Base-by-base conservation (phyloP, 2,329 filamentous ascomycete species). In the Neofusicoccum kwambonambiense region DNA sequence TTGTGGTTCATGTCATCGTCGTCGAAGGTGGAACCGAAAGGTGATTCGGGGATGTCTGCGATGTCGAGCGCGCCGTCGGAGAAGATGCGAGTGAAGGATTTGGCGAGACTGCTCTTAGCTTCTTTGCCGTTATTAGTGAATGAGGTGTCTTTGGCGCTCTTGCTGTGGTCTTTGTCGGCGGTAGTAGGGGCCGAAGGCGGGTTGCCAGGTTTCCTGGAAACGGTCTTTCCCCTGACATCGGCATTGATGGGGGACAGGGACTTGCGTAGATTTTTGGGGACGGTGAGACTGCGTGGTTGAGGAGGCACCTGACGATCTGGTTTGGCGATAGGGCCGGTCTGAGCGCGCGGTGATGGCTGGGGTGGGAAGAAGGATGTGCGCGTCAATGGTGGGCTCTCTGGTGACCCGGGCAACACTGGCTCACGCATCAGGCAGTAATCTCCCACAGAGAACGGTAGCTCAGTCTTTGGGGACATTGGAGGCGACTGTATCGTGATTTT, bases 1-100 rank as follows among this genome's bases (percentile, higher is more conserved):
- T 39, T 15, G 37, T 39, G 13, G 8, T 39, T 39, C 11, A 8
- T 11, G 50, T 9, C 4, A 22, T 44, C 27, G 15, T 8, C 15
- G 39, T 17, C 34, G 13, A 62, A 34, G 13, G 47, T n/a, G 39
- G 60, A 63, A 11, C 60, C 60, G 17, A 63, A 63, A 37, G 60
- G 60, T 3, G 60, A 63, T 22, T 63, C 60, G 8, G 60, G 47
- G 17, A 62, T 11, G 22, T 63, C 49, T 4, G 13, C 11, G 37
- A 6, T 17, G 31, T 63, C 60, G 22, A 31, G n/a, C 3, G 49
- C 47, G 42, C 60, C 60, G 22, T 63, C 60, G 17, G 54, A 44
- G 39, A 63, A 63, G 4, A 63, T 51, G 27, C 47, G 60, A 15
- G 60, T 35, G 17, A 63, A 12, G 22, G 60, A 54, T 11, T 17